Percentiles rank a stretch among this genome's conserved stretches.
Evolutionary conservation across 805 yeast species (phyloP).

Genomic region (Cyberlindnera lachancei): DNA sequence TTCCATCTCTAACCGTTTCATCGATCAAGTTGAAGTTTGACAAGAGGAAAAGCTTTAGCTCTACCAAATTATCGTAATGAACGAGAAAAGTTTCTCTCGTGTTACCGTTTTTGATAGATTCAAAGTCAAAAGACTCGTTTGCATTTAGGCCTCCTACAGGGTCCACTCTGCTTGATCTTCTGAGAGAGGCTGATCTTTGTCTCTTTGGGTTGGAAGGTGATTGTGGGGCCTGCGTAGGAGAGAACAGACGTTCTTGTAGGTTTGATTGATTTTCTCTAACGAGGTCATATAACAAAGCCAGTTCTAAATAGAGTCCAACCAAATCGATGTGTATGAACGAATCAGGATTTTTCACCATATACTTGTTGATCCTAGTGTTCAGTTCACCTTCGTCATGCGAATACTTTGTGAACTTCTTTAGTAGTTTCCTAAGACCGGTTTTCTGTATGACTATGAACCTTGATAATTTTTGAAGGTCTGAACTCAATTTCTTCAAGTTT

Average conservation of each 20-base stretch:
- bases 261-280: conserved; percentile 24
- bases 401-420: conserved; percentile 58
- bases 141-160: conserved; percentile 12
- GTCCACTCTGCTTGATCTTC: conserved; percentile 11
- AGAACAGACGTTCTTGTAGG: neutral
- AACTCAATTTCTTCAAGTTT: conserved; percentile 37
- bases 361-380: conserved; percentile 23
- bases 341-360: conserved; percentile 34
- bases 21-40: conserved; percentile 29
- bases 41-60: conserved; percentile 40
- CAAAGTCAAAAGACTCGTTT: conserved; percentile 29
- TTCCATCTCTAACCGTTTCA: conserved; percentile 13
- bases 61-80: conserved; percentile 53
- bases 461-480: conserved; percentile 56
- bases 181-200: neutral
- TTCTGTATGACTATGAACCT: conserved; percentile 67
- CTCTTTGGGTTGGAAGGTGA: no score
- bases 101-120: conserved; percentile 28
- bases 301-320: conserved; percentile 51
- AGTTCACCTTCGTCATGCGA: conserved; percentile 26
- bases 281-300: conserved; percentile 47
- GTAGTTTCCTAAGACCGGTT: conserved; percentile 62
- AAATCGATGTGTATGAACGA: conserved; percentile 59
- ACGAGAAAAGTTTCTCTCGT: conserved; percentile 40
- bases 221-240: no score